These are phyloP conservation scores for Rutstroemia sp. DNA, from an alignment of 2,329 filamentous ascomycete species.

Conservation along the genomic window DNA sequence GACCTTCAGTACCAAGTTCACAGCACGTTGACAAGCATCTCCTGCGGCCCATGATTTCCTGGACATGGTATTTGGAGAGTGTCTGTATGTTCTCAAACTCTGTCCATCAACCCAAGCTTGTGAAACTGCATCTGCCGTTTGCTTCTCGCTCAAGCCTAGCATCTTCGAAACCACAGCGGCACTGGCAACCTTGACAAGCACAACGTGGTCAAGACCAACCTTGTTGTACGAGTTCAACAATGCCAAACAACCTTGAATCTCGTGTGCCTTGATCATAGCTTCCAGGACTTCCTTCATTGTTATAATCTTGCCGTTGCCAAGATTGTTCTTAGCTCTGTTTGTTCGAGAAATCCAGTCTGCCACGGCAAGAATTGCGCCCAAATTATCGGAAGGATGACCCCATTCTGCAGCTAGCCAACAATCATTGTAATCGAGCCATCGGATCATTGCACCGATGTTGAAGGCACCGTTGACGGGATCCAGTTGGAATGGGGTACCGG, in stretches of 20 bases:
- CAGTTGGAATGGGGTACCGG: conserved; percentile 87
- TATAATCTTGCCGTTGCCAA: conserved; percentile 81
- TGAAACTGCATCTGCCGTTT: conserved; percentile 91
- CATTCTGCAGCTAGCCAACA: conserved; percentile 99
- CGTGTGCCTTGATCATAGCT: conserved; percentile 98
- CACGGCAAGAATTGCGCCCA: conserved; percentile 92
- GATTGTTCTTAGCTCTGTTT: conserved; percentile 66
- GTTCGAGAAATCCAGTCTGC: conserved; percentile 97
- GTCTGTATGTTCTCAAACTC: conserved; percentile 91
- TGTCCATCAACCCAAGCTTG: conserved; percentile 98
- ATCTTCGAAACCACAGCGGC: conserved; percentile 92
- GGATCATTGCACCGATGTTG: conserved; percentile 98
- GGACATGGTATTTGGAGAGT: conserved; percentile 98
- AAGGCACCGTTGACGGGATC: conserved; percentile 95
- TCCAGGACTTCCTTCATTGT: conserved; percentile 88
- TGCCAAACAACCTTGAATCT: conserved; percentile 95
- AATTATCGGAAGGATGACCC: conserved; percentile 97
- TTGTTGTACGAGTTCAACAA: conserved; percentile 99
- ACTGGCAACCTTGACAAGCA: conserved; percentile 95
- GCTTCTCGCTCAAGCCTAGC: conserved; percentile 79
- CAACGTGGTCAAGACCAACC: conserved; percentile 95
- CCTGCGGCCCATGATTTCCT: conserved; percentile 98
- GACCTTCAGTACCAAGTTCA: conserved; percentile 86
- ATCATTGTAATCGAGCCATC: conserved; percentile 99
- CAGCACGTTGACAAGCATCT: conserved; percentile 92